phyloP scores from a whole-genome alignment of 345 rosid species.

The Pistacia vera region DNA sequence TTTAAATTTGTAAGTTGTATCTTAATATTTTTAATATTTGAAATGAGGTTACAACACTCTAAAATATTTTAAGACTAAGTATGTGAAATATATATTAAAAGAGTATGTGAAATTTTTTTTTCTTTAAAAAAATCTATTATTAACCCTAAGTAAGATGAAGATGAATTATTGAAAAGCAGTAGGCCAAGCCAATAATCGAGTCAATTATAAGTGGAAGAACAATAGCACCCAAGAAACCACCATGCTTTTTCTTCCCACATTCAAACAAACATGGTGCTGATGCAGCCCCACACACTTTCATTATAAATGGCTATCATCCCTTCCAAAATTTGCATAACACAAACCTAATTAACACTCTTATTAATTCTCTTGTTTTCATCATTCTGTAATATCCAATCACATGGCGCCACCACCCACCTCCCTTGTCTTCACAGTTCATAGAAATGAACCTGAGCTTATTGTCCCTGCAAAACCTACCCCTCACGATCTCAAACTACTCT shows the following conservation, averaged over 20 bases:
- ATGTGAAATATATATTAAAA: no score
- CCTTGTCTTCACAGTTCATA: conserved; percentile 36
- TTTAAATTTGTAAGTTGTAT: no score
- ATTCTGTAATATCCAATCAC: neutral
- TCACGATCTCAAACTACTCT: conserved; percentile 42
- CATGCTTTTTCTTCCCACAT: neutral
- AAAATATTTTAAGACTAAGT: no score
- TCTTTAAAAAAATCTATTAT: no score
- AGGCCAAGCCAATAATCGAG: neutral
- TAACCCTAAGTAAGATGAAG: no score
- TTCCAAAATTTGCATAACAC: neutral
- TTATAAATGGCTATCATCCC: neutral
- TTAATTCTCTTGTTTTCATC: no score
- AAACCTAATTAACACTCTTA: neutral
- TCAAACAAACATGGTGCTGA: neutral
- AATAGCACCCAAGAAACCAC: neutral
- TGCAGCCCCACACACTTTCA: neutral
- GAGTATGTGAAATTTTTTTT: no score
- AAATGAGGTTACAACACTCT: no score
- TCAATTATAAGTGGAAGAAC: neutral
- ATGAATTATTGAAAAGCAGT: no score
- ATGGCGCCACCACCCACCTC: conserved; percentile 25
- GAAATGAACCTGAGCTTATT: conserved; percentile 38
- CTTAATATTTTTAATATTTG: no score
- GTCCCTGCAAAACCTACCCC: conserved; percentile 55